A percentile compares a stretch with the other conserved stretches of the same genome.
These are phyloP conservation scores for Hypoxylon subgilvum DNA, from an alignment of 495 filamentous ascomycete genomes.

Conservation along the genomic window DNA sequence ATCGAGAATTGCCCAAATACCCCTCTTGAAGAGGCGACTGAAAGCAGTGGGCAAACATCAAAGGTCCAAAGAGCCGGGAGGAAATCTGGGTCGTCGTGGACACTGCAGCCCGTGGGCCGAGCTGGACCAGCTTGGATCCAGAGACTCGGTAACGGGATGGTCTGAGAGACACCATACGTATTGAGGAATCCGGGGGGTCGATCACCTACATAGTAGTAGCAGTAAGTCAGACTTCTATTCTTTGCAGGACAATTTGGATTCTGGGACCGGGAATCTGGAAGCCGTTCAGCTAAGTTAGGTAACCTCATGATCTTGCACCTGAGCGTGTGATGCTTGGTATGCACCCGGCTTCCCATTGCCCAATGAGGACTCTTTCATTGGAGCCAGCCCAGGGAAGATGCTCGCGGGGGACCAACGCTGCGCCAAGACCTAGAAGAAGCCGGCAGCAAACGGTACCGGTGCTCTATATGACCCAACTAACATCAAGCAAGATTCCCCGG, in stretches of 20 bases:
- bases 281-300: too few species aligned
- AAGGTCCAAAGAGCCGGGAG: not conserved
- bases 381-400: conserved; percentile 6
- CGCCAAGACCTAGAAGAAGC: conserved; percentile 12
- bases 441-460: not conserved
- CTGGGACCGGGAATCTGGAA: conserved; percentile 1
- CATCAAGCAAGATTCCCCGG: not conserved
- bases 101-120: not conserved
- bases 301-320: not conserved
- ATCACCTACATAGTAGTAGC: conserved; percentile 34
- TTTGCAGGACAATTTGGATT: not conserved
- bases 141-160: conserved; percentile 26
- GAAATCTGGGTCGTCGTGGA: not conserved
- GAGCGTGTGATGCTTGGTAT: too few species aligned
- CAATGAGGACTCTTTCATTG: not conserved
- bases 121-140: conserved; percentile 16
- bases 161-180: conserved; percentile 6
- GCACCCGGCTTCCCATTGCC: too few species aligned
- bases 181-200: not conserved
- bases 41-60: not conserved
- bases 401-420: not conserved
- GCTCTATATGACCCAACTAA: not conserved
- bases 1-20: not conserved
- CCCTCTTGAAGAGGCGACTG: not conserved
- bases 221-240: conserved; percentile 19